A percentile compares a stretch with the other conserved stretches of the same genome.
These are phyloP conservation scores for Tetrapisispora nanseiensis DNA, from an alignment of 805 yeast species.

Conservation along the genomic window DNA sequence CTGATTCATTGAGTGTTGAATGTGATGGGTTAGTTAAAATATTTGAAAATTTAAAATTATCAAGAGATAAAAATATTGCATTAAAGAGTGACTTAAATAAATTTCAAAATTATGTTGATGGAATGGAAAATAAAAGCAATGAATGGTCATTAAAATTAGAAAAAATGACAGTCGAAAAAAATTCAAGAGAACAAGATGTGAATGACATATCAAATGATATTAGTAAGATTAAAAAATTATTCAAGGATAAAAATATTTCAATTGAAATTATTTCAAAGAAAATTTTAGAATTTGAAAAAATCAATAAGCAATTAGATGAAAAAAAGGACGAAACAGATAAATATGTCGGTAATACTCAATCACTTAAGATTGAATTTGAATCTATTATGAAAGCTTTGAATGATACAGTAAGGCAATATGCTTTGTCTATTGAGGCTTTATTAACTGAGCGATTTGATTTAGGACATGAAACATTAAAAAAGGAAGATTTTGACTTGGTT, in stretches of 20 bases:
- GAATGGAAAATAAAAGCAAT: constrained; percentile 51
- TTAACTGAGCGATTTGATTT: constrained; percentile 12
- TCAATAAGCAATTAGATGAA: constrained; percentile 45
- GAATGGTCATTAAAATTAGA: constrained; percentile 55
- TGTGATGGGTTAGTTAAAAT: constrained; percentile 37
- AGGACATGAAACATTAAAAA: constrained; percentile 18
- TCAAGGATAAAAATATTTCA: constrained; percentile 49
- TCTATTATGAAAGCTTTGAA: constrained; percentile 43
- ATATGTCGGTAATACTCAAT: constrained; percentile 35
- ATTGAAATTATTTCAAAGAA: constrained; percentile 54
- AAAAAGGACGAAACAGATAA: constrained; percentile 38
- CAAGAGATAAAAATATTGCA: constrained; percentile 49
- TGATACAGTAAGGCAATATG: constrained; percentile 45
- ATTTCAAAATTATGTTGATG: constrained; percentile 60
- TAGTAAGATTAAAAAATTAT: constrained; percentile 32
- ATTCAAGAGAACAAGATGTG: constrained; percentile 31
- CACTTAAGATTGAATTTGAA: constrained; percentile 42
- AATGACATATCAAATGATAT: constrained; percentile 35
- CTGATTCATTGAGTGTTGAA: constrained; percentile 32
- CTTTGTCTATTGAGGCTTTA: constrained; percentile 38
- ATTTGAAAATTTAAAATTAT: constrained; percentile 38
- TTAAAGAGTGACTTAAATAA: constrained; percentile 61
- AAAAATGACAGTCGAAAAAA: constrained; percentile 43
- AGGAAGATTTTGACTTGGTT: constrained; percentile 19
- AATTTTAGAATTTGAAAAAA: constrained; percentile 49